Base-by-base conservation (phyloP, 2,329 filamentous ascomycete genomes). In the Penicillium olsonii region DNA sequence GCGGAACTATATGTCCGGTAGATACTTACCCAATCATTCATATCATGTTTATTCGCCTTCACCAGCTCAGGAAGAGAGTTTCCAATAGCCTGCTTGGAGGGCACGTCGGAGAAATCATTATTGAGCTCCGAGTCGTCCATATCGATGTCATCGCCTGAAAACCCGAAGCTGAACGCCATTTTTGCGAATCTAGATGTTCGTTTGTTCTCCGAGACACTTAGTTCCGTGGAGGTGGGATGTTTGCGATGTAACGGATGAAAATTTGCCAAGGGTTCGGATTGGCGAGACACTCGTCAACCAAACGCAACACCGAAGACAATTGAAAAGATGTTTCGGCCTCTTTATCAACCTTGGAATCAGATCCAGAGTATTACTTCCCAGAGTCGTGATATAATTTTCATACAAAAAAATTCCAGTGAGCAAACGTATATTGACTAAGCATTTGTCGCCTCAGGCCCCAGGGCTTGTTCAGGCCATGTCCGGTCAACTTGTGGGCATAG, bases 121-220 rank as follows among this genome's bases (percentile, higher is more conserved):
- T 55, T 62, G 34, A 59, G 38, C 20, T 67, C 65, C 49, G 56
- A 61, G 20, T 69, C 67, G 46, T 78, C 76, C 20, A 72, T 68
- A 43, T 81, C 79, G 65, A 82, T 82, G 58, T 84, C 81, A 51
- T 84, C 80, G 17, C 78, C 79, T 0, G 77, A 75, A 59, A 84
- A 84, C 15, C 79, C 79, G 54, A 84, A 84, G 49, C 77, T 78
- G 63, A 84, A 70, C 5, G 65, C 55, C 64, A 69, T 69, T 31
- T 17, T 56, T 39, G 12, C 9, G 14, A 15, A 7, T 20, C 19
- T 11, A 27, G 18, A 27, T 17, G 38, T 2, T 14, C 18, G 27
- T 27, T 34, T 29, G 11, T 22, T 27, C 39, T 44, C 26, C 34
- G 38, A 35, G 41, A 27, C 24, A 38, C 35, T 17, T 29, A 19